phyloP scores from a whole-genome alignment of 2,329 filamentous ascomycete species.

The Microsporum ferrugineum region DNA sequence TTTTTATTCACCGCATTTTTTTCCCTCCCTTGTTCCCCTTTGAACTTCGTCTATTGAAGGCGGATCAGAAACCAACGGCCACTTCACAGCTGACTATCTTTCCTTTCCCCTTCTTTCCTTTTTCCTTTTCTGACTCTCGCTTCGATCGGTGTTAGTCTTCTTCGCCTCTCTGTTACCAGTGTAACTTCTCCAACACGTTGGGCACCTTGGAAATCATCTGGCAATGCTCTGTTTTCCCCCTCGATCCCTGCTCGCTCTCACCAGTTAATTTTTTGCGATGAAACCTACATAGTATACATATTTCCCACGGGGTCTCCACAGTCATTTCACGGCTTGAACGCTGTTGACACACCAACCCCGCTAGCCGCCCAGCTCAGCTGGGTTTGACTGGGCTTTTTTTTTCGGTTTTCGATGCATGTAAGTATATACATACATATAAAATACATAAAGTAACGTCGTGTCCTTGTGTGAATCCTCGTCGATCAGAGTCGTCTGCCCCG shows the following conservation, averaged over 20 bases:
- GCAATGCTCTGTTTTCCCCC: not conserved
- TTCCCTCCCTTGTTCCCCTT: not conserved
- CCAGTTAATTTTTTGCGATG: not conserved
- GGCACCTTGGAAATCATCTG: not conserved
- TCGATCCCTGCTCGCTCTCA: not conserved
- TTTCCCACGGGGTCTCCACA: conserved; percentile 1
- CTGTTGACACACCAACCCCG: not conserved
- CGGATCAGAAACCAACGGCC: not conserved
- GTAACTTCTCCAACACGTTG: conserved; percentile 1
- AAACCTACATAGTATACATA: not conserved
- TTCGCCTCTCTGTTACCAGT: not conserved
- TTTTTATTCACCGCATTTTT: conserved; percentile 1
- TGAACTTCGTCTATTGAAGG: not conserved
- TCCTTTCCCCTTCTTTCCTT: not conserved
- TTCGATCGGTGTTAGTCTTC: not conserved
- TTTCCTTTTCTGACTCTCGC: not conserved
- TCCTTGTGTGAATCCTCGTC: not conserved
- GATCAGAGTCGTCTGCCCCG: not conserved
- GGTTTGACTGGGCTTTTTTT: not conserved
- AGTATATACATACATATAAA: not conserved
- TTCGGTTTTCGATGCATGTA: not conserved
- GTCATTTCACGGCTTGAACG: not conserved
- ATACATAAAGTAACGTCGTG: not conserved
- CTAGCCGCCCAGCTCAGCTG: not conserved
- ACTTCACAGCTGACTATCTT: not conserved